Conservation (phyloP, 2,329 filamentous ascomycete genomes). For the Fusarium sp. region DNA sequence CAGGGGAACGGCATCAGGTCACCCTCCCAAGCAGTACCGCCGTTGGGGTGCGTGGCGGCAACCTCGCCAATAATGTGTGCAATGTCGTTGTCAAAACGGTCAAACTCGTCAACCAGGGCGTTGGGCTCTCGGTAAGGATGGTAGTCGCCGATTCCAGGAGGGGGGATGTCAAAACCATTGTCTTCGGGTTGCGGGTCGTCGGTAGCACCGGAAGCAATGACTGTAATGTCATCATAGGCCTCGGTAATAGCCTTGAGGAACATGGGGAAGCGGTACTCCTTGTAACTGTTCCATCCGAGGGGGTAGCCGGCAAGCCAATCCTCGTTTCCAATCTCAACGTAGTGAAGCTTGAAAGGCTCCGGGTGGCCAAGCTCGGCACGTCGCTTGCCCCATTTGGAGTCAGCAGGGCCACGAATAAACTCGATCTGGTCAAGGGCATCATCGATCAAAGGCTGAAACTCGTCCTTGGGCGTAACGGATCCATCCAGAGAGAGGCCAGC, state of each 20-base stretch:
- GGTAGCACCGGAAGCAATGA: constrained; percentile 66
- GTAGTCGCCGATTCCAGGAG: constrained; percentile 63
- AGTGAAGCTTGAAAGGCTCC: constrained; percentile 72
- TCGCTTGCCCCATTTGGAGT: constrained; percentile 70
- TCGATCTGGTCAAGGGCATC: constrained; percentile 75
- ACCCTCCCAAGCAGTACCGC: constrained; percentile 64
- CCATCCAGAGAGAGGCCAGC: constrained; percentile 70
- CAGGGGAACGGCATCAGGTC: constrained; percentile 65
- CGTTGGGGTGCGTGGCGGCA: constrained; percentile 67
- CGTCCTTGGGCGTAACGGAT: constrained; percentile 64
- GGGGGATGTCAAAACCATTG: constrained; percentile 57
- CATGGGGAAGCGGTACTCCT: constrained; percentile 70
- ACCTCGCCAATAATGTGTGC: constrained; percentile 65
- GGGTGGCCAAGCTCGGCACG: constrained; percentile 74
- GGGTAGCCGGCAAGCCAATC: constrained; percentile 71
- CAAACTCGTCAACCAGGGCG: constrained; percentile 64
- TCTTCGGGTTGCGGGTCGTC: constrained; percentile 53
- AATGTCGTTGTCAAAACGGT: constrained; percentile 67
- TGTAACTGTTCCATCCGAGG: constrained; percentile 63
- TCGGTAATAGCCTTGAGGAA: constrained; percentile 73
- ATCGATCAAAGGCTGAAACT: constrained; percentile 71
- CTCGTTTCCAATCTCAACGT: constrained; percentile 79
- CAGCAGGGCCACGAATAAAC: constrained; percentile 70
- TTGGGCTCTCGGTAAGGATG: constrained; percentile 69
- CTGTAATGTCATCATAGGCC: constrained; percentile 70